These are phyloP conservation scores for Ulvella scutata DNA, from an alignment of 139 green algal genomes.

Conservation along the genomic window DNA sequence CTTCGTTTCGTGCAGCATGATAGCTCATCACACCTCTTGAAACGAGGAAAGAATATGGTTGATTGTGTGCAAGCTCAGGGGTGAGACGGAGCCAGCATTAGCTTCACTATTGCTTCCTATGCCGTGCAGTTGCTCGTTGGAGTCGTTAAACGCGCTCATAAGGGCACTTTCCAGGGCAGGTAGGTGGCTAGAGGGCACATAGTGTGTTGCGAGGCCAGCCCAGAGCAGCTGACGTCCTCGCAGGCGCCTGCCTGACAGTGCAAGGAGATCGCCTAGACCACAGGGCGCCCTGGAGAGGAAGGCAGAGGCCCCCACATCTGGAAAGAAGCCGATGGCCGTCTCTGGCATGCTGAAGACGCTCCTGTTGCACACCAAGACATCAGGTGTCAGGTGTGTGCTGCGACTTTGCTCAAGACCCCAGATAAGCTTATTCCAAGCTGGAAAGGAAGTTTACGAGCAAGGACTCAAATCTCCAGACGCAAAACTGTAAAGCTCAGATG, in stretches of 20 bases:
- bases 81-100: neutral
- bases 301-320: constrained; percentile 74
- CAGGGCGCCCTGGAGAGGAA: constrained; percentile 57
- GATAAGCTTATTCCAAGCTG: too few relatives aligned
- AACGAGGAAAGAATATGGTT: neutral
- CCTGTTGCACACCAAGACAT: constrained; percentile 29
- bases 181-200: constrained; percentile 38
- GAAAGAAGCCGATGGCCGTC: constrained; percentile 84
- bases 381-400: too few relatives aligned
- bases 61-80: neutral
- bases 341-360: constrained; percentile 97
- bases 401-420: too few relatives aligned
- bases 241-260: constrained; percentile 58
- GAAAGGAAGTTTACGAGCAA: too few relatives aligned
- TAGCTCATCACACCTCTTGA: neutral
- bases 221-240: constrained; percentile 26
- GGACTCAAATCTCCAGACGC: too few relatives aligned
- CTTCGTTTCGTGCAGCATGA: too few relatives aligned
- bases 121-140: neutral
- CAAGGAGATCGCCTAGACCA: constrained; percentile 59
- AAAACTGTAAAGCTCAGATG: too few relatives aligned
- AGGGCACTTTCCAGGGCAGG: constrained; percentile 24
- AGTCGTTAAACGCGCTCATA: constrained; percentile 4
- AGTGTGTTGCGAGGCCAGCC: constrained; percentile 72
- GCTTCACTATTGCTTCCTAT: neutral